Evolutionary conservation across 164 flowering plant genomes (phyloP).

Genomic region (Euptelea pleiosperma): DNA sequence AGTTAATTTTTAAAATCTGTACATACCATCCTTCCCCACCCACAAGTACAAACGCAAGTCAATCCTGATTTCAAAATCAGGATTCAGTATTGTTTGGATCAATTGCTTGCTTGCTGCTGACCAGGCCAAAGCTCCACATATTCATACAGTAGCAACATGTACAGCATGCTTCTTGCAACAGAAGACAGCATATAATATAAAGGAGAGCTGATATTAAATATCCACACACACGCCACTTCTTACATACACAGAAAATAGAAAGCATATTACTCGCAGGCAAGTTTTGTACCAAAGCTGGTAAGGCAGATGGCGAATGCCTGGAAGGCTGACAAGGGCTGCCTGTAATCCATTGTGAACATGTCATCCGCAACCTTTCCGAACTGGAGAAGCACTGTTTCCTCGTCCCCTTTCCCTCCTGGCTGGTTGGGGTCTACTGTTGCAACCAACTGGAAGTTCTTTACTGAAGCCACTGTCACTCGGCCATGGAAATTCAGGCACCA

Average conservation of each 20-base stretch:
- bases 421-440: slow-evolving; percentile 71
- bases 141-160: slow-evolving; percentile 2
- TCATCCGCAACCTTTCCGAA: slow-evolving; percentile 89
- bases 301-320: slow-evolving; percentile 95
- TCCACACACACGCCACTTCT: slow-evolving; percentile 1
- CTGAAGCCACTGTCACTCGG: slow-evolving; percentile 92
- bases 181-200: slow-evolving; percentile 5
- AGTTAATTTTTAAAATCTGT: too few relatives aligned
- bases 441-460: slow-evolving; percentile 87
- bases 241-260: slow-evolving; percentile 3
- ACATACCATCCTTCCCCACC: too few relatives aligned
- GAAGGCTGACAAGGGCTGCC: slow-evolving; percentile 90
- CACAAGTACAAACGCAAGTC: too few relatives aligned
- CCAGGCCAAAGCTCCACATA: slow-evolving; percentile 4
- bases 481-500: slow-evolving; percentile 99
- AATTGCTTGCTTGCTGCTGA: too few relatives aligned
- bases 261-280: slow-evolving; percentile 64
- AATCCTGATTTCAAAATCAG: too few relatives aligned
- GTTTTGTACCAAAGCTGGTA: slow-evolving; percentile 89
- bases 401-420: slow-evolving; percentile 73
- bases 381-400: slow-evolving; percentile 83
- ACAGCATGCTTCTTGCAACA: slow-evolving; percentile 7
- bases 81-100: too few relatives aligned
- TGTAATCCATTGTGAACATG: slow-evolving; percentile 85
- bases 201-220: slow-evolving; percentile 2